phyloP scores from a whole-genome alignment of 495 filamentous ascomycete species.

The Xylona heveae region DNA sequence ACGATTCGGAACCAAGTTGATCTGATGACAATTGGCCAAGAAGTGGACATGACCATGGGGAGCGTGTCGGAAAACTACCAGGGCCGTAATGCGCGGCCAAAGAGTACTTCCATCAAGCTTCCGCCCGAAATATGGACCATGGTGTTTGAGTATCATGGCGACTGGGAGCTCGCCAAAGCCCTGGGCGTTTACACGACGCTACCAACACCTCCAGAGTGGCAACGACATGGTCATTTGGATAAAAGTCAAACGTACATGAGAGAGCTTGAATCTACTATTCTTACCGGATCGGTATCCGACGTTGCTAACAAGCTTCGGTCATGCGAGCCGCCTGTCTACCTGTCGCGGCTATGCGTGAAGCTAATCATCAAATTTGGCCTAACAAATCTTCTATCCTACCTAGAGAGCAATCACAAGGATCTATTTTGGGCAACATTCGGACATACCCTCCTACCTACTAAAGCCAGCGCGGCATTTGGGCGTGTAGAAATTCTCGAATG shows the following conservation, averaged over 20 bases:
- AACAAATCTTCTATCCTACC: conserved; percentile 52
- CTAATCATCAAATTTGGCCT: conserved; percentile 80
- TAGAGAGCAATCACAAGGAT: conserved; percentile 56
- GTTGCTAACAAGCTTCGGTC: conserved; percentile 43
- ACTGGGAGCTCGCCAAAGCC: conserved; percentile 75
- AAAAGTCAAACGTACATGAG: conserved; percentile 23
- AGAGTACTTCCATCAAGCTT: conserved; percentile 15
- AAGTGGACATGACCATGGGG: conserved; percentile 28
- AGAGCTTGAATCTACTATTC: conserved; percentile 59
- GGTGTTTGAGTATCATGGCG: conserved; percentile 59
- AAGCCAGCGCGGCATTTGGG: conserved; percentile 71
- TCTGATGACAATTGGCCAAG: conserved; percentile 34
- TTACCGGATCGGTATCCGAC: conserved; percentile 43
- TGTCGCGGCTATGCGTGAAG: conserved; percentile 64
- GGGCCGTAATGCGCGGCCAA: conserved; percentile 8
- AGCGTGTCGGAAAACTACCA: conserved; percentile 8
- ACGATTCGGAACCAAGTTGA: conserved; percentile 47
- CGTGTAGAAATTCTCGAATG: conserved; percentile 67
- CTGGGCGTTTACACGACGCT: conserved; percentile 62
- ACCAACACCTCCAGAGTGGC: conserved; percentile 52
- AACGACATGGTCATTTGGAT: conserved; percentile 20
- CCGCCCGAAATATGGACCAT: conserved; percentile 79
- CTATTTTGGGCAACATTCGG: conserved; percentile 69
- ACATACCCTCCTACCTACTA: conserved; percentile 61
- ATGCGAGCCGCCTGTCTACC: conserved; percentile 42